Percentiles rank a stretch among this genome's conserved stretches.
Evolutionary conservation across 2,329 filamentous ascomycete genomes (phyloP).

Genomic region (Erysiphe pisi): DNA sequence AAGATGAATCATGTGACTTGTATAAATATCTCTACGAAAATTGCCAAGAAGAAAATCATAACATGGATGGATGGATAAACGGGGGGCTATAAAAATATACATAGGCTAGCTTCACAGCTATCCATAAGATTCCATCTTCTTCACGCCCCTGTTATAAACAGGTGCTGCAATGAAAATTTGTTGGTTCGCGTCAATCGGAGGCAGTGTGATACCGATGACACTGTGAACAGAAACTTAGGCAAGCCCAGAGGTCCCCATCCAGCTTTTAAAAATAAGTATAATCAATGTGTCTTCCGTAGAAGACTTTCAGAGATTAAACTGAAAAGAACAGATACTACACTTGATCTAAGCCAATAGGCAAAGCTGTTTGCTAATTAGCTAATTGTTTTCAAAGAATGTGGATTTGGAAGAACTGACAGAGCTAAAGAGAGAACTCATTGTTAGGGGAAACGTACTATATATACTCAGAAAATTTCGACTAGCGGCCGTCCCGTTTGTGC

Average conservation of each 20-base stretch:
- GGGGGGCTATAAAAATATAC: too few species aligned
- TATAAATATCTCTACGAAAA: too few species aligned
- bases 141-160: too few species aligned
- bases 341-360: slow-evolving; percentile 28
- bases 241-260: slow-evolving; percentile 55
- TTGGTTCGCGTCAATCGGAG: slow-evolving; percentile 41
- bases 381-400: too few species aligned
- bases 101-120: too few species aligned
- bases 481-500: neutral
- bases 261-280: slow-evolving; percentile 46
- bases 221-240: slow-evolving; percentile 54
- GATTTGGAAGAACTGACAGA: neutral
- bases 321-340: slow-evolving; percentile 36
- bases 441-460: neutral
- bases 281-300: too few species aligned
- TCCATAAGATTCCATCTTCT: too few species aligned
- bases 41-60: too few species aligned
- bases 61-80: too few species aligned
- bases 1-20: too few species aligned
- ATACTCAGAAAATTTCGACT: neutral
- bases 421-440: slow-evolving; percentile 8
- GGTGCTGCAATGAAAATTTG: too few species aligned
- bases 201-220: slow-evolving; percentile 54
- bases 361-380: neutral
- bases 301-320: too few species aligned